Evolutionary conservation across 345 rosid genomes (phyloP).

Genomic region (Turnera subulata): DNA sequence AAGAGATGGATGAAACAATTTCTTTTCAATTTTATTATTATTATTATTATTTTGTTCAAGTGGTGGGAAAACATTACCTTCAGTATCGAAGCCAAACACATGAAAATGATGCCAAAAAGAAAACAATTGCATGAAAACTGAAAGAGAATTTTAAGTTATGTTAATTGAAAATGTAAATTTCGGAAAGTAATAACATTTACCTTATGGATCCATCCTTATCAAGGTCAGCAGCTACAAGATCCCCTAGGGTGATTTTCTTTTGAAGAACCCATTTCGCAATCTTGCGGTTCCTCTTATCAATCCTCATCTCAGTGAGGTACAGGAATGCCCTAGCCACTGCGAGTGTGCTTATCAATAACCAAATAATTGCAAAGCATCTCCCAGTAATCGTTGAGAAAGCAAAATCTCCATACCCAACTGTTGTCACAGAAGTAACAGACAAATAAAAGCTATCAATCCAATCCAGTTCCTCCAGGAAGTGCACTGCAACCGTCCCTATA

Average conservation of each 20-base stretch:
- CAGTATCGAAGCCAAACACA: too few relatives aligned
- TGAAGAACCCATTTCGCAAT: conserved; percentile 64
- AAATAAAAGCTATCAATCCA: conserved; percentile 69
- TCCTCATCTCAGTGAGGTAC: conserved; percentile 51
- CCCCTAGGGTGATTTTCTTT: conserved; percentile 59
- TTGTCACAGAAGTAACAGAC: conserved; percentile 62
- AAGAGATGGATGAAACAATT: background rate
- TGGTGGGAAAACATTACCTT: too few relatives aligned
- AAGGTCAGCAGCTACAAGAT: conserved; percentile 65
- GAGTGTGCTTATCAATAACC: conserved; percentile 55
- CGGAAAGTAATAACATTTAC: conserved; percentile 30
- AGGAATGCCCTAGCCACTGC: conserved; percentile 67
- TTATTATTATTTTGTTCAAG: too few relatives aligned
- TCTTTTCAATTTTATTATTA: too few relatives aligned
- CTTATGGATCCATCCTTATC: conserved; percentile 68
- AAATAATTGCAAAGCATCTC: conserved; percentile 58
- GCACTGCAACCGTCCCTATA: conserved; percentile 39
- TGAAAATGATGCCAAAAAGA: too few relatives aligned
- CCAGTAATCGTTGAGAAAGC: conserved; percentile 41
- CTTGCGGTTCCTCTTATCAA: conserved; percentile 50
- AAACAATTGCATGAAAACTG: too few relatives aligned
- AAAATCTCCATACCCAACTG: conserved; percentile 66
- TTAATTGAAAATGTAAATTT: too few relatives aligned
- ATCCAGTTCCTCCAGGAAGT: conserved; percentile 37
- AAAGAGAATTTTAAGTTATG: too few relatives aligned